Percentiles rank a stretch among this genome's conserved stretches.
phyloP scores from a whole-genome alignment of 2,329 filamentous ascomycete genomes.

The Neopestalotiopsis sp. region DNA sequence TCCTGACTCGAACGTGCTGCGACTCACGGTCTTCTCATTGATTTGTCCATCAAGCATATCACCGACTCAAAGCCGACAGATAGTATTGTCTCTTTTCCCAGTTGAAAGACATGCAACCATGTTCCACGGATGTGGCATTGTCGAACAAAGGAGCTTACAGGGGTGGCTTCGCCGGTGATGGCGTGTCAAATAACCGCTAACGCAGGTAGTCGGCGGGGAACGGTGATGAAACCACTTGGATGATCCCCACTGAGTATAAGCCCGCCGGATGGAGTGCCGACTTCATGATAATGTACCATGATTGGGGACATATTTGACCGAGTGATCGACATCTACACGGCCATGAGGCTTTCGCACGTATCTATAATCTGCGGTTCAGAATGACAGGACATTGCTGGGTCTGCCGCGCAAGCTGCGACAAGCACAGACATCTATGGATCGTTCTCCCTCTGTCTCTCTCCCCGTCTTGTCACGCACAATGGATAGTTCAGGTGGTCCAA shows the following conservation, averaged over 20 bases:
- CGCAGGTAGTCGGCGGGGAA: not conserved
- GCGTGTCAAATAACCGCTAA: conserved; percentile 18
- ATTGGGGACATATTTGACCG: not conserved
- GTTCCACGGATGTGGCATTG: not conserved
- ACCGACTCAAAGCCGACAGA: not conserved
- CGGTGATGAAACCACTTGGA: not conserved
- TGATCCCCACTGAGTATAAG: not conserved
- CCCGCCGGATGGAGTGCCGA: not conserved
- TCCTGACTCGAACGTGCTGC: not conserved
- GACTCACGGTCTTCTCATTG: not conserved
- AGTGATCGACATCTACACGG: not conserved
- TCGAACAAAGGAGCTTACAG: conserved; percentile 7
- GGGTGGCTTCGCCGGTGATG: conserved; percentile 6
- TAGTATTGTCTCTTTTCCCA: not conserved
- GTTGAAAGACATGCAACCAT: not conserved
- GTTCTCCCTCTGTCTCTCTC: not conserved
- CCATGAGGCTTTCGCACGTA: not conserved
- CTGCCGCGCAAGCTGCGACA: not conserved
- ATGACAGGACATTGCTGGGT: not conserved
- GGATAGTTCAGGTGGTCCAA: not conserved
- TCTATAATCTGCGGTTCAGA: not conserved
- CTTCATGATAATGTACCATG: not conserved
- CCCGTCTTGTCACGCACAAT: too few species aligned
- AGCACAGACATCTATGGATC: not conserved
- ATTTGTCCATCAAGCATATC: not conserved